Evolutionary conservation across 2,329 filamentous ascomycete species (phyloP), one percentile per base, ranked within the genome.

Genomic region (Fusarium pseudograminearum): DNA sequence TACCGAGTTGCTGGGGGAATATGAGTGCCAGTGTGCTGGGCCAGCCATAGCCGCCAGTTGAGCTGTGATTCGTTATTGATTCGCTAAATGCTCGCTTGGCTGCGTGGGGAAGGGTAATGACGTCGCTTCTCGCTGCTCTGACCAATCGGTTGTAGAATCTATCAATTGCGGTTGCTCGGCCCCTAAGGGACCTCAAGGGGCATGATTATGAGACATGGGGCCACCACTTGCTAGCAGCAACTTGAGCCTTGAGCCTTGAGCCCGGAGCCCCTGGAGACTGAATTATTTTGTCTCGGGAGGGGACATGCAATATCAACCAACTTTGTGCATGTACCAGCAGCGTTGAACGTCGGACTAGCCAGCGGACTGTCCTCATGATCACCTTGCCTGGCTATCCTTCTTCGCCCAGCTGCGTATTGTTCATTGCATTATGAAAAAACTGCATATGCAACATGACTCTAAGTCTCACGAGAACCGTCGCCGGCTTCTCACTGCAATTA

Each of bases 201-300:
- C 56, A 55, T 70, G 57, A 53, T 65, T 72, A 50, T 74, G 71
- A 73, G 72, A 74, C 72, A 75, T 74, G 73, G 73, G 73, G 69
- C 56, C 40, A 69, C 22, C 60, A 53, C 56, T 62, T 61, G 44
- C 54, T 73, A 61, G 52, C 54, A 57, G 31, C 42, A 24, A 36
- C 63, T 28, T 28, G 26, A 28, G 26, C 26, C 63, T 28, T 28
- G 26, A 28, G 26, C 26, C 63, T 61, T 57, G 52, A 50, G 65
- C 53, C 47, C 45, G 46, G 52, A 63, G 59, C 47, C 67, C 65
- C 54, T 65, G 61, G 48, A 60, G 48, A 70, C 40, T 53, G 55
- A 69, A 53, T 53, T 40, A 42, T 47, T 61, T 42, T 70, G 63
- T 69, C 67, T 71, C 67, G 64, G 67, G 47, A 69, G 41, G 40